Evolutionary conservation across 2,329 filamentous ascomycete species (phyloP), one percentile per base, ranked within the genome.

Genomic region (Nemania sp.): DNA sequence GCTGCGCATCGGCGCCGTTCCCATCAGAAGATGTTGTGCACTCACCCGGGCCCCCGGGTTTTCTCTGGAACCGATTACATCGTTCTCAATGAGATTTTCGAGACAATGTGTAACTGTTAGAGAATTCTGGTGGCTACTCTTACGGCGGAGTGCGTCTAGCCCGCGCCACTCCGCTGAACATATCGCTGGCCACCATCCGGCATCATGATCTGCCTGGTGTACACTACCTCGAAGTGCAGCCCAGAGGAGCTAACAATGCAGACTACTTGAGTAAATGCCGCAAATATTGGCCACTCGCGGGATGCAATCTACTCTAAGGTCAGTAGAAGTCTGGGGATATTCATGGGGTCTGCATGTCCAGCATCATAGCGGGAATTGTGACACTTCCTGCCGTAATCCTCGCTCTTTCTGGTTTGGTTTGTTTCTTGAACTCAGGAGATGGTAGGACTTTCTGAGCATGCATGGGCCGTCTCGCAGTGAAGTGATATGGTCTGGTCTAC

Each of bases 331-430:
- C 48, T 50, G 40, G 39, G 31, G 37, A 34, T 48, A 7, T 22
- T 34, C 51, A 37, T 44, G 52, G 52, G 47, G 47, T 42, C 26
- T 41, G 19, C 41, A 44, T 28, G 26, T 31, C 15, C 33, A 17
- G 28, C 47, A 39, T 22, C 14, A 7, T 19, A 45, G 17, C 40
- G 12, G 17, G 24, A 42, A 33, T 41, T 20, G 14, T 24, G 5
- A n/a, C n/a, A n/a, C 23, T 41, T 19, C 31, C 31, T 4, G 36
- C 36, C 20, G 7, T 34, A 3, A 12, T 39, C 20, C 24, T 23
- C 28, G 15, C 11, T 37, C 3, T 26, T 23, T 22, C 8, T 14
- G 28, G n/a, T 9, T 14, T 9, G 28, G 28, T 31, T 31, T 31
- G 28, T n/a, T n/a, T n/a, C n/a, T n/a, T n/a, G n/a, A n/a, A n/a